Percentiles rank a stretch among this genome's conserved stretches.
Conservation (phyloP, 2,329 filamentous ascomycete genomes). For the Leptodontidium sp. region DNA sequence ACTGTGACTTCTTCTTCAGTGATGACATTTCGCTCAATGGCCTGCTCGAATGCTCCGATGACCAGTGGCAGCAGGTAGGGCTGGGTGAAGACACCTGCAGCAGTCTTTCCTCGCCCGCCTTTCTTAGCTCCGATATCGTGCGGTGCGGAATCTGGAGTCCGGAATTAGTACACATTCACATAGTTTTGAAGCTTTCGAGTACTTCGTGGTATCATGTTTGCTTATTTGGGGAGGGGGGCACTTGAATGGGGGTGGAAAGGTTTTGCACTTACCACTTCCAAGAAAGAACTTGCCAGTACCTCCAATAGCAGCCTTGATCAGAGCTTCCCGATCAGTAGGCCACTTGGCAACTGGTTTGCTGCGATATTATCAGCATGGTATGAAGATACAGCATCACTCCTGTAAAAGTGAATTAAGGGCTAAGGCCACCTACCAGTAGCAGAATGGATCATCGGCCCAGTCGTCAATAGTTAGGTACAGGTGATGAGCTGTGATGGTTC, state of each 20-base stretch:
- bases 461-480: constrained; percentile 74
- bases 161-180: neutral
- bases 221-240: neutral
- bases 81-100: constrained; percentile 84
- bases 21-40: constrained; percentile 61
- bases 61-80: constrained; percentile 73
- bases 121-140: constrained; percentile 70
- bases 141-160: constrained; percentile 62
- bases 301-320: constrained; percentile 64
- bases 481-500: constrained; percentile 48
- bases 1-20: constrained; percentile 60
- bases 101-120: constrained; percentile 57
- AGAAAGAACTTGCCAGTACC: constrained; percentile 74
- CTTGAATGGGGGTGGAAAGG: neutral
- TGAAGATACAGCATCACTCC: constrained; percentile 33
- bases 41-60: constrained; percentile 69
- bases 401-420: neutral
- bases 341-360: constrained; percentile 57
- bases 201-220: neutral
- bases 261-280: constrained; percentile 48
- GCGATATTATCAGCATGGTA: constrained; percentile 50
- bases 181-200: neutral
- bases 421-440: constrained; percentile 60
- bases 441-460: constrained; percentile 72
- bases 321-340: constrained; percentile 60